Evolutionary conservation across 257 asterid genomes (phyloP).

Genomic region (Mentha longifolia): DNA sequence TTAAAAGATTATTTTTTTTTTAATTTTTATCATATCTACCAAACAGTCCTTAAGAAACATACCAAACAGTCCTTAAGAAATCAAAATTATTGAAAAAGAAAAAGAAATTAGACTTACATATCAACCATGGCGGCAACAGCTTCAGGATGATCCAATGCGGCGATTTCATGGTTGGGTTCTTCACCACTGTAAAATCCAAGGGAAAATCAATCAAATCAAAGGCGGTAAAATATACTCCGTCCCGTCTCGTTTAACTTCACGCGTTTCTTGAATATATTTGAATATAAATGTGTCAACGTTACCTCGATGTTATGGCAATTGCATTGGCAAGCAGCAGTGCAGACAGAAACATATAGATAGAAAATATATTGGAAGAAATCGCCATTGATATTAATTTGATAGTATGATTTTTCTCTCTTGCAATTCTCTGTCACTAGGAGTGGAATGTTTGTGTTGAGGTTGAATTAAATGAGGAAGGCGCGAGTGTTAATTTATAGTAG

Average conservation of each 20-base stretch:
- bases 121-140: slow-evolving; percentile 64
- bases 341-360: slow-evolving; percentile 41
- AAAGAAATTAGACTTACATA: slow-evolving; percentile 60
- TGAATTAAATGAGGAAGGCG: slow-evolving; percentile 33
- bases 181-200: too few species aligned
- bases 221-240: background rate
- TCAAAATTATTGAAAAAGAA: background rate
- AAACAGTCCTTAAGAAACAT: too few species aligned
- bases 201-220: background rate
- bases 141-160: slow-evolving; percentile 68
- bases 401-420: background rate
- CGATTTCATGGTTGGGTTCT: slow-evolving; percentile 25
- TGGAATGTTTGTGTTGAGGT: slow-evolving; percentile 7
- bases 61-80: too few species aligned
- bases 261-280: too few species aligned
- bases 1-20: too few species aligned
- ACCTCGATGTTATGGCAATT: slow-evolving; percentile 46
- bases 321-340: slow-evolving; percentile 41
- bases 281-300: background rate
- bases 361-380: slow-evolving; percentile 32
- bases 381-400: slow-evolving; percentile 45
- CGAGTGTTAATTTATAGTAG: slow-evolving; percentile 38
- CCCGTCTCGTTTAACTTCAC: too few species aligned
- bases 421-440: too few species aligned
- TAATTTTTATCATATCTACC: too few species aligned